Conservation (phyloP, 495 filamentous ascomycete genomes). For the Neurospora sp. region DNA sequence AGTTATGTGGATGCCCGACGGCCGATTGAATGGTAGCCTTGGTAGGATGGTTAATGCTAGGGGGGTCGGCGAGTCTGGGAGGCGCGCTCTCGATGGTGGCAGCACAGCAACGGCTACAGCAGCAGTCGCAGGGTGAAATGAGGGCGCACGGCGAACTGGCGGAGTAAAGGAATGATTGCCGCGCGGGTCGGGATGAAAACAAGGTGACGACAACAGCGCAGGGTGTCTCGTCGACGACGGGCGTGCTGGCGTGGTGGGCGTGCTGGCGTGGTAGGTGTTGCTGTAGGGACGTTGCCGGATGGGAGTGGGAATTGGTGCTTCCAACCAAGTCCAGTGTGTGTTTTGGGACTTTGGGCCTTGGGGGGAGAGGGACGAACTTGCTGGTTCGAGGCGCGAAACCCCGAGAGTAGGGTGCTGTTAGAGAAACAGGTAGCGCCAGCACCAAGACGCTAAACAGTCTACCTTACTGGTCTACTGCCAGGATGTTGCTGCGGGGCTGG, state of each 20-base stretch:
- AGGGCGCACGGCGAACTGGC: neutral
- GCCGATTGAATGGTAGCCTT: neutral
- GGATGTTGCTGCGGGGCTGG: neutral
- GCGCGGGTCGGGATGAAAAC: neutral
- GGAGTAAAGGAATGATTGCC: neutral
- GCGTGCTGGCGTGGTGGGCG: neutral
- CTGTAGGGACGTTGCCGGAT: neutral
- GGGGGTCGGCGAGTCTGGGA: neutral
- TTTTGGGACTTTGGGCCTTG: neutral
- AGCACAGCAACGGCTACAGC: neutral
- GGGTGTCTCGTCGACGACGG: neutral
- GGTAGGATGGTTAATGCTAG: neutral
- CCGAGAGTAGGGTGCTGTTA: neutral
- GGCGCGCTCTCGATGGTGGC: neutral
- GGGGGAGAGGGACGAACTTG: neutral
- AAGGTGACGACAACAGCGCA: neutral
- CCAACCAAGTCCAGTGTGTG: neutral
- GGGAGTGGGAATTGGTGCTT: neutral
- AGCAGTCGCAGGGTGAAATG: neutral
- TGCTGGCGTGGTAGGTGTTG: neutral
- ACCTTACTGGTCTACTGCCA: neutral
- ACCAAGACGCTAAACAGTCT: neutral
- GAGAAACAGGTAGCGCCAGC: neutral
- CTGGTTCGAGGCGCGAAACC: neutral
- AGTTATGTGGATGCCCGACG: neutral